Percentiles rank a stretch among this genome's conserved stretches.
Evolutionary conservation across 495 filamentous ascomycete genomes (phyloP).

Genomic region (Lasiosphaeria miniovina): DNA sequence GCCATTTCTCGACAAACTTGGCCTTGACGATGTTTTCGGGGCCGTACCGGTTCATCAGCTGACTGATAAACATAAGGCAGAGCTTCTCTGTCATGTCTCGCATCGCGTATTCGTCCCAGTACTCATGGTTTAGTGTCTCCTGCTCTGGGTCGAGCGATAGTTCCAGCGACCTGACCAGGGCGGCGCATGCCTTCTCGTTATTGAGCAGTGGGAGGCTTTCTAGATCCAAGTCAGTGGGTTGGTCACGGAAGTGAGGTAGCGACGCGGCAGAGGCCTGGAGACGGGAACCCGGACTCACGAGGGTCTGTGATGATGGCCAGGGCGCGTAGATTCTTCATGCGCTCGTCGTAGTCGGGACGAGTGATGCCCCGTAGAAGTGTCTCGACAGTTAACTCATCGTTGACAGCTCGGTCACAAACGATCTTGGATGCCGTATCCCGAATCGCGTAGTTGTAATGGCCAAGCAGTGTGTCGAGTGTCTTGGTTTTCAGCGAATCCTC

Average conservation of each 20-base stretch:
- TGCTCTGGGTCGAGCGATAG: constrained; percentile 49
- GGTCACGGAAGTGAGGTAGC: not conserved
- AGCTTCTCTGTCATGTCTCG: constrained; percentile 52
- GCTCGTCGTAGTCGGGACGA: constrained; percentile 46
- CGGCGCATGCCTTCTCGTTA: constrained; percentile 45
- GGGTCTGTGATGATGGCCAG: constrained; percentile 37
- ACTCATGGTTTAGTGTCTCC: constrained; percentile 42
- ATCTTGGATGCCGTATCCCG: constrained; percentile 52
- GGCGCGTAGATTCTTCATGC: constrained; percentile 46
- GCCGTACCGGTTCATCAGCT: constrained; percentile 42
- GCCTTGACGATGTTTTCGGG: constrained; percentile 44
- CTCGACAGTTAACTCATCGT: constrained; percentile 42
- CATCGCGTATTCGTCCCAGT: constrained; percentile 51
- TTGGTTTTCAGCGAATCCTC: constrained; percentile 49
- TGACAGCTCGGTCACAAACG: constrained; percentile 49
- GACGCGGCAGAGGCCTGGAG: not conserved
- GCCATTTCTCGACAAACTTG: constrained; percentile 54
- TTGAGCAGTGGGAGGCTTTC: constrained; percentile 34
- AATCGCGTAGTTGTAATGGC: constrained; percentile 52
- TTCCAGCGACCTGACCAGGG: constrained; percentile 51
- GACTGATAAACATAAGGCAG: constrained; percentile 45
- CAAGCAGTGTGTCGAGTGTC: constrained; percentile 51
- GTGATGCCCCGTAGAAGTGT: constrained; percentile 50
- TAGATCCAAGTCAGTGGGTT: constrained; percentile 2
- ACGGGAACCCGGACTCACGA: constrained; percentile 19